Conservation (phyloP, 1,284 basidiomycete genomes). For the Cryptococcus sp. region DNA sequence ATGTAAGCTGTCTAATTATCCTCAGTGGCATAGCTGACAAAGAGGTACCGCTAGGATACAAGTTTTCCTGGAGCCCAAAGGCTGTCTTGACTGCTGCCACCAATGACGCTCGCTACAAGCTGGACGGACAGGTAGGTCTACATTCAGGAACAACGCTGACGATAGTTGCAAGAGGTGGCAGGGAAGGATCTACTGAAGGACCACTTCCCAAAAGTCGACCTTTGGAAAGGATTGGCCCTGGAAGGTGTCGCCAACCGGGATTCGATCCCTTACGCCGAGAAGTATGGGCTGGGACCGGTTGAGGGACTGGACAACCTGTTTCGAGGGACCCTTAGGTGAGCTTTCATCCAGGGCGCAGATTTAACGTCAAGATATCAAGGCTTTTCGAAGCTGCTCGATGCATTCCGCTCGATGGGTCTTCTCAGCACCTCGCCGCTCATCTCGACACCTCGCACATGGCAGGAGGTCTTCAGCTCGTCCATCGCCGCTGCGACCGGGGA, state of each 20-base stretch:
- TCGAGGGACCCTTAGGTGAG: slow-evolving; percentile 75
- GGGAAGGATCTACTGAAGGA: slow-evolving; percentile 56
- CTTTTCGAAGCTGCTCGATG: slow-evolving; percentile 68
- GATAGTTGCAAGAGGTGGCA: slow-evolving; percentile 53
- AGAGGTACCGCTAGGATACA: slow-evolving; percentile 71
- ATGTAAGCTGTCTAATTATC: slow-evolving; percentile 32
- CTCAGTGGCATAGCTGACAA: background rate
- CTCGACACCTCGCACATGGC: slow-evolving; percentile 14
- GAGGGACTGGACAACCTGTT: slow-evolving; percentile 62
- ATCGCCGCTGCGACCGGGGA: slow-evolving; percentile 1
- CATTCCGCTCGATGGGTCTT: slow-evolving; percentile 69
- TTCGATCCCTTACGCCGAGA: slow-evolving; percentile 67
- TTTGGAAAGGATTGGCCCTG: slow-evolving; percentile 63
- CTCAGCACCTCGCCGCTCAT: slow-evolving; percentile 44
- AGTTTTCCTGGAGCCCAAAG: slow-evolving; percentile 91
- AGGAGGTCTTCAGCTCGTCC: slow-evolving; percentile 17
- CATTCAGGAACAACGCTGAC: background rate
- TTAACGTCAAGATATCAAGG: slow-evolving; percentile 67
- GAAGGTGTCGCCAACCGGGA: slow-evolving; percentile 89
- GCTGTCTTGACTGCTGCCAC: slow-evolving; percentile 79
- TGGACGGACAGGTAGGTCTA: slow-evolving; percentile 54
- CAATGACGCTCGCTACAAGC: slow-evolving; percentile 68
- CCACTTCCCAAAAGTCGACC: slow-evolving; percentile 60
- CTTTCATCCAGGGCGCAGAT: background rate
- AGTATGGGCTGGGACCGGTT: slow-evolving; percentile 60